These are phyloP conservation scores for Neurospora intermedia DNA, from an alignment of 495 filamentous ascomycete genomes.

Conservation along the genomic window DNA sequence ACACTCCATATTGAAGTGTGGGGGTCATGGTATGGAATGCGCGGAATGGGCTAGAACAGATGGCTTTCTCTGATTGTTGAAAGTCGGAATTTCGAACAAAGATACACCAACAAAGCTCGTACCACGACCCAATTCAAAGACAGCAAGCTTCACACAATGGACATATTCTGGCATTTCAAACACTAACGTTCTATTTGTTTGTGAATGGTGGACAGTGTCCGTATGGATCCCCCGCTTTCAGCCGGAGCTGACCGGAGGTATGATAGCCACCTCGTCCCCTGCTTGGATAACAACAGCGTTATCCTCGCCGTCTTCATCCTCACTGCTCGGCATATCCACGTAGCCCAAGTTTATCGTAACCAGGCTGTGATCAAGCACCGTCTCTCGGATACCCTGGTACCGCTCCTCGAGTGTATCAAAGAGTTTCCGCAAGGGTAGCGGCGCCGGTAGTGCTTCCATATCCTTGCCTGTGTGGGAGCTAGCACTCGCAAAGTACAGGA, in stretches of 20 bases:
- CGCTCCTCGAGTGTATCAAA: constrained; percentile 62
- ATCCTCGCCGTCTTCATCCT: constrained; percentile 25
- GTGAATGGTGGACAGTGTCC: background rate
- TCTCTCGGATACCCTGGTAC: constrained; percentile 69
- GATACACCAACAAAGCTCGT: background rate
- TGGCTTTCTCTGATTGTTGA: background rate
- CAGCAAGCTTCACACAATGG: background rate
- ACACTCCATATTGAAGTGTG: background rate
- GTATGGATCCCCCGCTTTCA: constrained; percentile 12
- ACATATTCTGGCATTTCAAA: constrained; percentile 1
- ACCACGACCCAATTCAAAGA: background rate
- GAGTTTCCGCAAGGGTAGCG: constrained; percentile 53
- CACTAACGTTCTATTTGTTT: constrained; percentile 12
- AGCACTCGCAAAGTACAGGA: constrained; percentile 82
- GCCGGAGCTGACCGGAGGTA: constrained; percentile 92
- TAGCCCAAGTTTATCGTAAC: constrained; percentile 85
- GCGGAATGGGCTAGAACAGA: background rate
- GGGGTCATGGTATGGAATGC: background rate
- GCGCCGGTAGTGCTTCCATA: constrained; percentile 62
- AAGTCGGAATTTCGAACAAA: background rate
- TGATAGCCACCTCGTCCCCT: constrained; percentile 88
- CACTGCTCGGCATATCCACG: constrained; percentile 53
- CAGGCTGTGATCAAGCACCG: constrained; percentile 64
- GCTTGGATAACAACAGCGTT: constrained; percentile 47
- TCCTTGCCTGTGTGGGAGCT: constrained; percentile 61